Conservation (phyloP, 257 asterid genomes). For the Asclepias syriaca region DNA sequence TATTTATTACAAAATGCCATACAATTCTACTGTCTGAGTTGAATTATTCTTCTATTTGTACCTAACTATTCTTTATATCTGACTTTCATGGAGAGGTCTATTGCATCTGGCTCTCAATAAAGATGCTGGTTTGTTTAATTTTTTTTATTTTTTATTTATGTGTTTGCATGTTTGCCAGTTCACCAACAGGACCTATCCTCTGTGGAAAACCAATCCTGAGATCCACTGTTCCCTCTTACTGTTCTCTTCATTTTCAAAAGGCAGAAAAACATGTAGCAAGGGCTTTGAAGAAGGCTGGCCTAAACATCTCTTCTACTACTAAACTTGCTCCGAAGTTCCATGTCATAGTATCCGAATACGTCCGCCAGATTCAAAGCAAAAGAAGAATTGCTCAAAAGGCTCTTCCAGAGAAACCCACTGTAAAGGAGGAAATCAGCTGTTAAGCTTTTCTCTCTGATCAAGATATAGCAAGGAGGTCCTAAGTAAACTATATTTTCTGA, state of each 20-base stretch:
- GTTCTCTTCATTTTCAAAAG: conserved; percentile 66
- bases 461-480: neutral
- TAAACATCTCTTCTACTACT: conserved; percentile 54
- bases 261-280: conserved; percentile 78
- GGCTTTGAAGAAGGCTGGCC: conserved; percentile 83
- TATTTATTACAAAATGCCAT: neutral
- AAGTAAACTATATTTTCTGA: neutral
- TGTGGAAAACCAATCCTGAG: conserved; percentile 86
- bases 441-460: conserved; percentile 23
- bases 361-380: conserved; percentile 64
- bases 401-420: conserved; percentile 30
- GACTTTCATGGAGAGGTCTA: neutral
- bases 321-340: conserved; percentile 86
- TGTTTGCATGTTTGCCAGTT: conserved; percentile 40
- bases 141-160: neutral
- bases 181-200: conserved; percentile 75
- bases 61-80: neutral
- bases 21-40: too few relatives aligned
- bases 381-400: conserved; percentile 57
- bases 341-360: conserved; percentile 54
- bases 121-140: neutral
- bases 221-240: conserved; percentile 73
- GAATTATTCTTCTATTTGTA: neutral
- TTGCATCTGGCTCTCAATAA: neutral
- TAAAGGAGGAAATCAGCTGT: conserved; percentile 47